Evolutionary conservation across 371 early-diverging fungal genomes (phyloP).

Genomic region (Mucor saturninus): DNA sequence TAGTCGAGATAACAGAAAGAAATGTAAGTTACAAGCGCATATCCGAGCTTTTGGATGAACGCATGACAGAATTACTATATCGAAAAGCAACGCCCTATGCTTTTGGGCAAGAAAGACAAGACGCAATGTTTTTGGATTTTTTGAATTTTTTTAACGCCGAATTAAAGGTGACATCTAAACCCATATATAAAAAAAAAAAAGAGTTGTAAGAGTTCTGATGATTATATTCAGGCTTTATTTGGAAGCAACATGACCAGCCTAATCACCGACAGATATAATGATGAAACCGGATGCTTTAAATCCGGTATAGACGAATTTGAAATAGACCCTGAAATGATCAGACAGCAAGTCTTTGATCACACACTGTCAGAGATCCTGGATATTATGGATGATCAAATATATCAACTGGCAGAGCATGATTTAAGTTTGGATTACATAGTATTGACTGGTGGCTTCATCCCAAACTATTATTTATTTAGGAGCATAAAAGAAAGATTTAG

Average conservation of each 20-base stretch:
- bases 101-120: not conserved
- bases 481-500: conserved; percentile 1
- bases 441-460: not conserved
- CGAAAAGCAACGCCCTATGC: not conserved
- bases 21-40: not conserved
- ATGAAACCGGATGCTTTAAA: not conserved
- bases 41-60: not conserved
- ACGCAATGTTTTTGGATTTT: not conserved
- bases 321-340: not conserved
- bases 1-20: not conserved
- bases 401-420: not conserved
- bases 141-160: not conserved
- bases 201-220: not conserved
- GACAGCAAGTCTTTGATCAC: not conserved
- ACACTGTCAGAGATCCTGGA: not conserved
- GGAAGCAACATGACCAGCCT: not conserved
- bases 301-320: not conserved
- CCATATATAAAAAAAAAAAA: not conserved
- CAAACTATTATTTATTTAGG: not conserved
- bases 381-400: not conserved
- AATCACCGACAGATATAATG: not conserved
- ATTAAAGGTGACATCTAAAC: not conserved
- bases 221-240: not conserved
- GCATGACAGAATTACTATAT: not conserved
- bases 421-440: not conserved